Evolutionary conservation across 176 grass and related monocot species (phyloP), one percentile per base, ranked within the genome.

Genomic region (Aechmea fasciata): DNA sequence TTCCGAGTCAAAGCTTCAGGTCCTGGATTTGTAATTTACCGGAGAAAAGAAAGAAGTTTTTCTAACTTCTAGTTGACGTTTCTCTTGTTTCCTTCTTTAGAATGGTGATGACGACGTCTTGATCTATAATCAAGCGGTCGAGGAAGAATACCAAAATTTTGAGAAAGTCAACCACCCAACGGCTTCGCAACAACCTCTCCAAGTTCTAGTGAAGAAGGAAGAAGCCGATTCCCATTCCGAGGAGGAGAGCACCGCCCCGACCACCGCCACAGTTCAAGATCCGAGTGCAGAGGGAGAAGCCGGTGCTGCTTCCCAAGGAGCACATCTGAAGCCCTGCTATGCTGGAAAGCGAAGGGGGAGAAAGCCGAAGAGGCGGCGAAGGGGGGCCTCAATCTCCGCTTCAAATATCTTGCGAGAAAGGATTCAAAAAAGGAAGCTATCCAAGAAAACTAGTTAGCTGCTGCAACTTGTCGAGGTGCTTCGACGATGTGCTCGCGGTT

Each of bases 91-190:
- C 61, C 28, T 10, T 70, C 59, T n/a, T 52, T 82, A 97, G 93
- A 87, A 66, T 79, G 85, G 50, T 14, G 88, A 96, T 71, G 86
- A 92, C 33, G 33, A 41, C 77, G 82, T 97, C 20, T 70, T 97
- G 73, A 92, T 97, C 59, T 83, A 96, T 73, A 92, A 96, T 79
- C 88, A 92, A 85, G 70, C 70, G 51, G 85, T 79, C 6, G 85
- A 84, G 67, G 88, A 85, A 70, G 88, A 81, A 11, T 96, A 91
- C 50, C 85, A 81, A 66, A 88, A 85, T 48, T 91, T 91, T 79
- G 84, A 85, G 67, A 88, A 80, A 75, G 76, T 83, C 28, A 71
- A 63, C 59, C 80, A 81, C 51, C 82, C 74, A 72, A 77, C 48
- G 48, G 80, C 33, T 41, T 41, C 4, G 33, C 33, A 91, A 50